A percentile compares a stretch with the other conserved stretches of the same genome.
phyloP scores from a whole-genome alignment of 129 eudicot genomes.

The Helianthus tuberosus region DNA sequence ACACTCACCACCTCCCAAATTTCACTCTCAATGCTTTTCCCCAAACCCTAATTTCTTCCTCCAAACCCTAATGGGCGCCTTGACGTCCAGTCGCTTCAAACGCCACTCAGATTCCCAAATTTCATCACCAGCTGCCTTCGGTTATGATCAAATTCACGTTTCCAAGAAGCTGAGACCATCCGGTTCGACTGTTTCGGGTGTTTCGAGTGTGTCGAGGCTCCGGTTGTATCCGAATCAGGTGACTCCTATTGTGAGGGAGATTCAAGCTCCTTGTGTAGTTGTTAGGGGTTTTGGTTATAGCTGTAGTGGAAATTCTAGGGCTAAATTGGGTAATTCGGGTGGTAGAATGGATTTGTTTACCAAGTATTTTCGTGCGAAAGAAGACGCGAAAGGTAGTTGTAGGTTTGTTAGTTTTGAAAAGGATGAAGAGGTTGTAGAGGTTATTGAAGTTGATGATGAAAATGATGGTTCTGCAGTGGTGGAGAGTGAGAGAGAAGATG shows the following conservation, averaged over 20 bases:
- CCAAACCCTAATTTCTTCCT: conserved; percentile 25
- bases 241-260: conserved; percentile 34
- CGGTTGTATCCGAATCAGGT: conserved; percentile 40
- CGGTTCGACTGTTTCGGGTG: neutral
- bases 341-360: neutral
- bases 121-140: conserved; percentile 13
- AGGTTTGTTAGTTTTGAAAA: conserved; percentile 8
- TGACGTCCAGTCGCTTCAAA: conserved; percentile 41
- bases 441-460: conserved; percentile 33
- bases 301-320: neutral
- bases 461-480: conserved; percentile 34
- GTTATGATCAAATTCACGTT: conserved; percentile 16
- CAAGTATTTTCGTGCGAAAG: neutral
- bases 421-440: conserved; percentile 28
- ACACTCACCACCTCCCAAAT: neutral
- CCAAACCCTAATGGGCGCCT: conserved; percentile 49
- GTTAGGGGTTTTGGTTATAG: conserved; percentile 21
- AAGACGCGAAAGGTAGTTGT: conserved; percentile 15
- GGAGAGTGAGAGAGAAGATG: conserved; percentile 27
- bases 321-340: neutral
- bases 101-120: conserved; percentile 33
- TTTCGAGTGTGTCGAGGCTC: conserved; percentile 26
- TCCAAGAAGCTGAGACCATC: conserved; percentile 49
- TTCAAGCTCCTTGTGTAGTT: conserved; percentile 61
- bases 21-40: conserved; percentile 1